A percentile compares a stretch with the other conserved stretches of the same genome.
Conservation (phyloP, 2,329 filamentous ascomycete genomes). For the Stagonosporopsis vannaccii region DNA sequence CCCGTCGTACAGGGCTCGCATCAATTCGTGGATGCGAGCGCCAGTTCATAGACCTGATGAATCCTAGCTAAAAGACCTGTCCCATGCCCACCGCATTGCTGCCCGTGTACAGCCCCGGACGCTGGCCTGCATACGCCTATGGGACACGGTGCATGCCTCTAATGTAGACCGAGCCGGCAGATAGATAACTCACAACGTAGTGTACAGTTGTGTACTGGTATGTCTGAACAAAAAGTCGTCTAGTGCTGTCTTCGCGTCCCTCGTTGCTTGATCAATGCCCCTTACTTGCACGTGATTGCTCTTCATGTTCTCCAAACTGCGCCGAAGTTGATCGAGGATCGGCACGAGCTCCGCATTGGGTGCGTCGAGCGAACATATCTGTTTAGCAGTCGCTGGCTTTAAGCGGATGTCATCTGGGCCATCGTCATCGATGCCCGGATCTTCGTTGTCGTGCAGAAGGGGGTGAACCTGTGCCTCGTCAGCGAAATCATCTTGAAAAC, state of each 20-base stretch:
- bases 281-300: conserved; percentile 48
- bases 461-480: conserved; percentile 44
- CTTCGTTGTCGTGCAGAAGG: conserved; percentile 33
- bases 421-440: conserved; percentile 29
- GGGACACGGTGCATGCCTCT: conserved; percentile 23
- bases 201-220: conserved; percentile 41
- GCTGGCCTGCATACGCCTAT: conserved; percentile 29
- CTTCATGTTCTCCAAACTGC: conserved; percentile 50
- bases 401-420: conserved; percentile 43
- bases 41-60: conserved; percentile 25
- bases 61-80: conserved; percentile 25
- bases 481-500: conserved; percentile 17
- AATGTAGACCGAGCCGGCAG: conserved; percentile 35
- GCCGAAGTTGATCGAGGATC: conserved; percentile 47
- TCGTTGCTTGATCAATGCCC: conserved; percentile 43
- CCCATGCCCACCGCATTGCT: conserved; percentile 23
- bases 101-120: conserved; percentile 5
- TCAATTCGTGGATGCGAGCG: conserved; percentile 34
- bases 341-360: conserved; percentile 43
- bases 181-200: conserved; percentile 40
- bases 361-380: conserved; percentile 34
- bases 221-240: conserved; percentile 47
- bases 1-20: conserved; percentile 17
- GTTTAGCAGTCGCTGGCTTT: conserved; percentile 26
- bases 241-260: conserved; percentile 40